Base-by-base conservation (phyloP, 257 asterid species). In the Petunia axillaris region DNA sequence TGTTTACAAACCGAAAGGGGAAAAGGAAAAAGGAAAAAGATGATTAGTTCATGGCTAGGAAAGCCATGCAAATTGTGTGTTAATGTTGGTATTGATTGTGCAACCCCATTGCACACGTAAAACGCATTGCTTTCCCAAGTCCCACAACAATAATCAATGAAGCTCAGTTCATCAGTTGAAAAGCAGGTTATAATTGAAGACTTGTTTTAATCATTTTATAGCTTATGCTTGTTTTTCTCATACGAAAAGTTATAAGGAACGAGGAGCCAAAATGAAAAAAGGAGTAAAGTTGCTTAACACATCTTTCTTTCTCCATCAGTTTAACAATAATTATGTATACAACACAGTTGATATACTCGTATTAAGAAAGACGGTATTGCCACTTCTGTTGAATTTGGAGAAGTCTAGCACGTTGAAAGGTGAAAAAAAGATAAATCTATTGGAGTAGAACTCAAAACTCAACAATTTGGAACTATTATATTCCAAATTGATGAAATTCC, bases 331-430 rank as follows among this genome's bases (percentile, higher is more conserved):
- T 38, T 13, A 46, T 46, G 53, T 46, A 25, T 25, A 25, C 25
- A 25, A 25, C 25, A 25, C 25, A 25, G 25, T 25, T 25, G 25
- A 25, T 25, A 25, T 25, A 25, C 25, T 25, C 25, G 25, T 25
- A 25, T 25, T 25, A 25, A 25, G 25, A 25, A 25, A 25, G 25
- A 25, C 25, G 25, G 25, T 25, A 25, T 25, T 25, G 25, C 25
- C 25, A 25, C 25, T 25, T 25, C 25, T 64, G 38, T 6, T 62
- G 1, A 0, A 62, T 0, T 0, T 0, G 0, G 8, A 3, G 0
- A 25, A 35, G n/a, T 62, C 2, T 62, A 62, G 25, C 25, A 25
- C 25, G 25, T 0, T 0, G 0, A 13, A 38, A 1, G 2, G 52
- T 65, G 0, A 40, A 65, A 13, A 65, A 4, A 65, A 0, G 40